Evolutionary conservation across 257 asterid species (phyloP).

Genomic region (Echites panduratus): DNA sequence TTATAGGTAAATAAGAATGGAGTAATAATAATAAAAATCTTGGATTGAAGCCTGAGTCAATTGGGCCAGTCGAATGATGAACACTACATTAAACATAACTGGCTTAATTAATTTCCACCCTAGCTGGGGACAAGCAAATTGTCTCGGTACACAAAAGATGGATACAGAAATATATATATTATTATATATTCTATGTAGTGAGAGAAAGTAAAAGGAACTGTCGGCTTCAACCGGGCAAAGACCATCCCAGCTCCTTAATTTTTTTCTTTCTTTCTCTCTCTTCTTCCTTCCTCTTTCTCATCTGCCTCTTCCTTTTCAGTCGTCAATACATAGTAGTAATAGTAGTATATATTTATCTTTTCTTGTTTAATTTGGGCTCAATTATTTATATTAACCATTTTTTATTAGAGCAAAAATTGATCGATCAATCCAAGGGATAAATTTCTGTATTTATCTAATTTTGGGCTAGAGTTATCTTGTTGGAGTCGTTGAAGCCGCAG

Average conservation of each 20-base stretch:
- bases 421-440: constrained; percentile 21
- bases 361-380: not conserved
- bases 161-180: constrained; percentile 11
- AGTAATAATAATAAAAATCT: not conserved
- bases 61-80: not conserved
- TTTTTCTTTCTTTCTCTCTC: constrained; percentile 22
- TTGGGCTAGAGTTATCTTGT: constrained; percentile 15
- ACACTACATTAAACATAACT: not conserved
- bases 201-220: constrained; percentile 40
- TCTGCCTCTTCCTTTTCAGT: not conserved
- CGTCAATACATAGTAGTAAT: not conserved
- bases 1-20: no score
- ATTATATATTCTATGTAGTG: constrained; percentile 18
- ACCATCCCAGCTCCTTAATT: constrained; percentile 40
- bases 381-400: not conserved
- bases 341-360: not conserved
- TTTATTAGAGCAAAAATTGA: constrained; percentile 11
- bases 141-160: not conserved
- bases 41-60: not conserved
- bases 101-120: constrained; percentile 4
- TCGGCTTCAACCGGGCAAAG: constrained; percentile 92
- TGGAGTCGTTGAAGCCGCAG: constrained; percentile 11
- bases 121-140: not conserved
- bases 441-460: not conserved
- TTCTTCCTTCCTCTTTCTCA: not conserved